A percentile compares a stretch with the other conserved stretches of the same genome.
phyloP scores from a whole-genome alignment of 2,329 filamentous ascomycete species.

The Colletotrichum liaoningense region DNA sequence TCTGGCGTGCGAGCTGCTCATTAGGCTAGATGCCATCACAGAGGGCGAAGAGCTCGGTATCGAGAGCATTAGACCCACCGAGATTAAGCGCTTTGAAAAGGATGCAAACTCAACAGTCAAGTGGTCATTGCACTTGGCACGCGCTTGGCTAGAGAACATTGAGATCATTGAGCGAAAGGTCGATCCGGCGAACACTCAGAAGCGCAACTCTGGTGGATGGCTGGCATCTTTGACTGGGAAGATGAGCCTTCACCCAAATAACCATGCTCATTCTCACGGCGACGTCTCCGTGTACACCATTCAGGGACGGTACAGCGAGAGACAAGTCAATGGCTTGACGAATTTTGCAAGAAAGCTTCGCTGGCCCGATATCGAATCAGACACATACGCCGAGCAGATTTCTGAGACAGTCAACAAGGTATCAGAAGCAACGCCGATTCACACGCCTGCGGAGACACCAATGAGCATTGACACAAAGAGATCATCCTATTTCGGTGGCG shows the following conservation, averaged over 20 bases:
- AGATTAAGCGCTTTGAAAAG: constrained; percentile 71
- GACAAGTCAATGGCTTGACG: constrained; percentile 70
- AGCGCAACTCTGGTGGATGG: constrained; percentile 57
- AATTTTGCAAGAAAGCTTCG: constrained; percentile 72
- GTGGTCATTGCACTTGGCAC: constrained; percentile 74
- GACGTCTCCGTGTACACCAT: constrained; percentile 59
- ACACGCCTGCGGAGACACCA: constrained; percentile 50
- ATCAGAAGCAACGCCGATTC: constrained; percentile 54
- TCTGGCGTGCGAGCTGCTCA: constrained; percentile 72
- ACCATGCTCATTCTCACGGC: constrained; percentile 38
- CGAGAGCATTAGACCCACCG: constrained; percentile 63
- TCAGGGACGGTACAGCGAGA: constrained; percentile 64
- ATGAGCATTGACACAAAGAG: constrained; percentile 48
- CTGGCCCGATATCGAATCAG: constrained; percentile 71
- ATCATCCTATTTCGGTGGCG: constrained; percentile 59
- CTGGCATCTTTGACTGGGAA: constrained; percentile 68
- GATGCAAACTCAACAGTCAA: constrained; percentile 71
- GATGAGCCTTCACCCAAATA: constrained; percentile 56
- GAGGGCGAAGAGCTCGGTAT: constrained; percentile 68
- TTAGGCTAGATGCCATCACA: constrained; percentile 72
- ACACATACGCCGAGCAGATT: constrained; percentile 60
- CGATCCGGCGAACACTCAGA: constrained; percentile 37
- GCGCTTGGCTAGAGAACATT: constrained; percentile 77
- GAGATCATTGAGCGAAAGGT: constrained; percentile 57
- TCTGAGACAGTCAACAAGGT: constrained; percentile 59